Conservation (phyloP, 2,329 filamentous ascomycete species). For the Ophiostoma piceae region DNA sequence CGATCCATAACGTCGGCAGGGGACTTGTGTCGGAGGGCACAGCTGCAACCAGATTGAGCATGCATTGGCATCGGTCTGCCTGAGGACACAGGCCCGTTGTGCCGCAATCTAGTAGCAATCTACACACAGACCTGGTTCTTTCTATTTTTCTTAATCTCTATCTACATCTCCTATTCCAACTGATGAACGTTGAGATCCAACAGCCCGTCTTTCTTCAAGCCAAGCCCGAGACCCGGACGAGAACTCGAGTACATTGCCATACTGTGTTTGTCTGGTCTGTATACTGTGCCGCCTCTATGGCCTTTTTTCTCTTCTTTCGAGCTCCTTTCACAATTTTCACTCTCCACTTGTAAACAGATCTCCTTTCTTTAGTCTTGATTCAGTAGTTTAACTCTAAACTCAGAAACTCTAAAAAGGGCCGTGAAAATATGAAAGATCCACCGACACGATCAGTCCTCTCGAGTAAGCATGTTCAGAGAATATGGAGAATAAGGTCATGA, state of each 20-base stretch:
- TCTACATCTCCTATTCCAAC: no score
- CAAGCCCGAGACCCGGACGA: background rate
- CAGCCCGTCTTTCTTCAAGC: background rate
- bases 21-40: background rate
- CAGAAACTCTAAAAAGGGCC: background rate
- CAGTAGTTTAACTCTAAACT: background rate
- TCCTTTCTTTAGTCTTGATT: background rate
- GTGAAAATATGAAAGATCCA: background rate
- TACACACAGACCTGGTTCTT: background rate
- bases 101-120: background rate
- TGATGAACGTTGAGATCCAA: no score
- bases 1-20: no score
- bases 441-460: background rate
- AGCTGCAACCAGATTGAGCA: no score
- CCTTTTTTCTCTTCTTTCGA: background rate
- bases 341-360: background rate
- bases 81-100: background rate
- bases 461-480: no score
- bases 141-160: no score
- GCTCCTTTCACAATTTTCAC: background rate
- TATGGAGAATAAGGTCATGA: background rate
- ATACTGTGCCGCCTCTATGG: background rate
- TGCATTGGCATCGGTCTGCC: background rate
- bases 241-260: background rate
- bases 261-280: background rate